phyloP scores from a whole-genome alignment of 2,329 filamentous ascomycete species.

The Nemania abortiva region DNA sequence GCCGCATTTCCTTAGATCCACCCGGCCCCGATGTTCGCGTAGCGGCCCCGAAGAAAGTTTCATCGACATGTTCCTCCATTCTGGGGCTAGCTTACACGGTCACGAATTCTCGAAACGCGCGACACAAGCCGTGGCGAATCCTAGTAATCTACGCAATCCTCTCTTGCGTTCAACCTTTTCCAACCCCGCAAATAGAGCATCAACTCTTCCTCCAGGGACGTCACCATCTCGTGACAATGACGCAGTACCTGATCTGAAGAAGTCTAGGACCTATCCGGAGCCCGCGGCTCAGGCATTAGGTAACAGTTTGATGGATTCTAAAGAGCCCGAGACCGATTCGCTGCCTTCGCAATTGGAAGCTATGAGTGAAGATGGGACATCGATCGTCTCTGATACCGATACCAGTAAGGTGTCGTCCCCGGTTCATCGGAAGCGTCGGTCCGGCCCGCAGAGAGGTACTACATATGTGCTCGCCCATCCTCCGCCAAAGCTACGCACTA shows the following conservation, averaged over 20 bases:
- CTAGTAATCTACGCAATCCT: slow-evolving; percentile 45
- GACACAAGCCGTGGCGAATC: slow-evolving; percentile 51
- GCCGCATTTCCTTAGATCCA: slow-evolving; percentile 7
- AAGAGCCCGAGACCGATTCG: slow-evolving; percentile 46
- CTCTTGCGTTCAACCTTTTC: slow-evolving; percentile 49
- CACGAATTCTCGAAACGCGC: slow-evolving; percentile 66
- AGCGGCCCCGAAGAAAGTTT: slow-evolving; percentile 37
- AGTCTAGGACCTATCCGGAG: slow-evolving; percentile 37
- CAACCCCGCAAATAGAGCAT: slow-evolving; percentile 44
- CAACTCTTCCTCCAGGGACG: slow-evolving; percentile 40
- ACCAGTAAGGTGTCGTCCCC: slow-evolving; percentile 57
- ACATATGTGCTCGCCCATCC: slow-evolving; percentile 77
- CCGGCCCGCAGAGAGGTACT: slow-evolving; percentile 67
- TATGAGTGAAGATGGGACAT: slow-evolving; percentile 64
- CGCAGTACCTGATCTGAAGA: slow-evolving; percentile 29
- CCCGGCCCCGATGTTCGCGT: slow-evolving; percentile 14
- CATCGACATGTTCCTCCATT: slow-evolving; percentile 68
- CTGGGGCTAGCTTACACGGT: slow-evolving; percentile 70
- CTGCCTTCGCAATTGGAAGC: slow-evolving; percentile 43
- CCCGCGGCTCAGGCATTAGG: slow-evolving; percentile 36
- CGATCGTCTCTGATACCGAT: slow-evolving; percentile 60
- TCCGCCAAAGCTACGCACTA: slow-evolving; percentile 67
- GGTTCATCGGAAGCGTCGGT: slow-evolving; percentile 57
- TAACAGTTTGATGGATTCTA: slow-evolving; percentile 38
- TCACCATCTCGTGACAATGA: slow-evolving; percentile 37